Percentiles rank a stretch among this genome's conserved stretches.
Conservation (phyloP, 148 eudicot species). For the Pouteria glomerata region DNA sequence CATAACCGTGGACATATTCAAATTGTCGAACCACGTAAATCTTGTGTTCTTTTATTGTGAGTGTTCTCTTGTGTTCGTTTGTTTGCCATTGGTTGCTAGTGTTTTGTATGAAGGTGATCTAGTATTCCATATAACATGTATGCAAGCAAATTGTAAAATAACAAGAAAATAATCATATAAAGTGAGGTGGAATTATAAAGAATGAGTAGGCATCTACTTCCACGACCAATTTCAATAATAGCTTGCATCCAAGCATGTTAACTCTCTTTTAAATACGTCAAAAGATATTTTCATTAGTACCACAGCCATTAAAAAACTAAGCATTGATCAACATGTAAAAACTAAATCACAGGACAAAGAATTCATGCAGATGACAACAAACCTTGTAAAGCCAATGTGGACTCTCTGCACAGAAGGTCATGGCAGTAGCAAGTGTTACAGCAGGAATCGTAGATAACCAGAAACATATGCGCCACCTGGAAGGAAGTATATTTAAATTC, state of each 20-base stretch:
- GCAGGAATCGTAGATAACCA: slow-evolving; percentile 88
- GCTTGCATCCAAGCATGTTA: not conserved
- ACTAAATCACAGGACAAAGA: not conserved
- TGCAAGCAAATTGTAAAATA: not conserved
- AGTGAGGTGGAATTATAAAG: not conserved
- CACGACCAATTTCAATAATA: not conserved
- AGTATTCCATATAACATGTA: not conserved
- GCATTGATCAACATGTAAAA: not conserved
- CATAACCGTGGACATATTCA: no score
- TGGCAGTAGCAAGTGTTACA: slow-evolving; percentile 63
- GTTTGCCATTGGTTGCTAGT: no score
- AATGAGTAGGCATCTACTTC: not conserved
- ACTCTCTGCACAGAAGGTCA: slow-evolving; percentile 83
- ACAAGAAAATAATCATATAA: not conserved
- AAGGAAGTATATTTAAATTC: not conserved
- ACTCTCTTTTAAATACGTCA: not conserved
- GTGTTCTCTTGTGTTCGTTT: no score
- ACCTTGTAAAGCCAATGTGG: slow-evolving; percentile 99
- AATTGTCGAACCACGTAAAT: no score
- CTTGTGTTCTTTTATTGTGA: no score
- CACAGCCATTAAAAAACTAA: not conserved
- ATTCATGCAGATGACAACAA: slow-evolving; percentile 17
- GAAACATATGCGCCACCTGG: slow-evolving; percentile 96
- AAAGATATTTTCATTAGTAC: not conserved
- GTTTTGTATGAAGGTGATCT: no score